phyloP scores from a whole-genome alignment of 148 eudicot species.

The Mesembryanthemum crystallinum region DNA sequence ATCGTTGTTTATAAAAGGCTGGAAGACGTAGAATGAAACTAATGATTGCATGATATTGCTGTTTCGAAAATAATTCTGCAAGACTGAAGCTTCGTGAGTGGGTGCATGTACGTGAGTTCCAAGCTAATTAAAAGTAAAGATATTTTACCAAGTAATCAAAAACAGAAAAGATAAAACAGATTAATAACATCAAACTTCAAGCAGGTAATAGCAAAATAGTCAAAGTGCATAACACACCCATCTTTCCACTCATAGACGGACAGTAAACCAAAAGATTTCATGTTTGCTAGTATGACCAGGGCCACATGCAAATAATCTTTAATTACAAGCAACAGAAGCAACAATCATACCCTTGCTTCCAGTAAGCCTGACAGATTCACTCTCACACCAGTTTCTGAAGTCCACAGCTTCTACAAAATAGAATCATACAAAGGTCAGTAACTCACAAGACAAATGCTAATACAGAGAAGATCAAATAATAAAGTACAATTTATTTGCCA shows the following conservation, averaged over 20 bases:
- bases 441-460: background rate
- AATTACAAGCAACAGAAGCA: background rate
- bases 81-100: background rate
- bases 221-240: background rate
- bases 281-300: background rate
- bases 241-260: background rate
- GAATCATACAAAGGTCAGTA: background rate
- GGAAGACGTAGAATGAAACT: too few relatives aligned
- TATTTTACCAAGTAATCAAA: background rate
- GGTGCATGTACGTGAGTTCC: background rate
- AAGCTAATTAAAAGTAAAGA: background rate
- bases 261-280: too few relatives aligned
- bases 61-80: too few relatives aligned
- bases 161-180: too few relatives aligned
- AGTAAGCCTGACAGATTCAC: slow-evolving; percentile 75
- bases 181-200: background rate
- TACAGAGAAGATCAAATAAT: background rate
- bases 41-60: too few relatives aligned
- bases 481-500: background rate
- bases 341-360: slow-evolving; percentile 70
- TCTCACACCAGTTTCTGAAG: slow-evolving; percentile 95
- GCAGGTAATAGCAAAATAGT: background rate
- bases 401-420: slow-evolving; percentile 81
- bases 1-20: background rate
- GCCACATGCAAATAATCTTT: background rate